Evolutionary conservation across 129 eudicot genomes (phyloP).

Genomic region (Saposhnikovia divaricata): DNA sequence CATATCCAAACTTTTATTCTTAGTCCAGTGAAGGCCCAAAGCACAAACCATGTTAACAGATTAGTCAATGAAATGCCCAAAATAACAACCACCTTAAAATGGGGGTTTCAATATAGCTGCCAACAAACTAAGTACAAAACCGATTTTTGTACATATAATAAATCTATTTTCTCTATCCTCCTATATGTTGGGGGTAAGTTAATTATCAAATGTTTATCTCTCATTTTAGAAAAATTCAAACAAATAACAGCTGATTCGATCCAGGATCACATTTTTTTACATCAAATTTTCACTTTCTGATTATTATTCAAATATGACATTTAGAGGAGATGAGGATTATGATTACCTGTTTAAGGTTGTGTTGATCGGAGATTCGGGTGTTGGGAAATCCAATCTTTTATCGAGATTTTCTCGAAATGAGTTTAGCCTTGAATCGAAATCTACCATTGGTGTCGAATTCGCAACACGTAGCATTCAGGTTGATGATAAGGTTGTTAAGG

Average conservation of each 20-base stretch:
- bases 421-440: constrained; percentile 1
- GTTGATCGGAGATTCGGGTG: constrained; percentile 76
- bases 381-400: constrained; percentile 25
- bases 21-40: not conserved
- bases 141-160: not conserved
- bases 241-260: not conserved
- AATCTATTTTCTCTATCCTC: not conserved
- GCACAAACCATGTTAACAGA: not conserved
- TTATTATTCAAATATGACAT: not conserved
- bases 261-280: not conserved
- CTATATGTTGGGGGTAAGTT: not conserved
- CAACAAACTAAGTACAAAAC: not conserved
- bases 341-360: constrained; percentile 79
- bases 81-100: not conserved
- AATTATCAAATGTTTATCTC: not conserved
- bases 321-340: constrained; percentile 18
- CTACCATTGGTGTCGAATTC: constrained; percentile 5
- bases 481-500: constrained; percentile 73
- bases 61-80: not conserved
- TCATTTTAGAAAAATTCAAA: not conserved
- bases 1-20: no score
- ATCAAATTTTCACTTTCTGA: not conserved
- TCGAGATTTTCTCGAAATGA: constrained; percentile 6
- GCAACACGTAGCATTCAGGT: constrained; percentile 3
- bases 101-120: constrained; percentile 1